A percentile compares a stretch with the other conserved stretches of the same genome.
Conservation (phyloP, 495 filamentous ascomycete genomes). For the Neurospora hispaniola region DNA sequence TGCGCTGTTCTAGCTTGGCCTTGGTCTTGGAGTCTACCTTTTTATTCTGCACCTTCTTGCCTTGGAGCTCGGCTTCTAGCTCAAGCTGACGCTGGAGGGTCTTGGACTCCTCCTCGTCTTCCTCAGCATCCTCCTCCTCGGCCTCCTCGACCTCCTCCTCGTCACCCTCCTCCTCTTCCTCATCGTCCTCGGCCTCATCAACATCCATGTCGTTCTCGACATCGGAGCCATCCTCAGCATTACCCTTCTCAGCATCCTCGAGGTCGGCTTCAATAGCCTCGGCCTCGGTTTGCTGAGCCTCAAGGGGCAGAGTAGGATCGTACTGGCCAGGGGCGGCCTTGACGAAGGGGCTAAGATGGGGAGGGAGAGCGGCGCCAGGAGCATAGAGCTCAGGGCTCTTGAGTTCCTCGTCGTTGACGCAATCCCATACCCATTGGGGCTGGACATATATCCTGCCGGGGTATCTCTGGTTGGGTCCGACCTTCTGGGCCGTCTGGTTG, state of each 20-base stretch:
- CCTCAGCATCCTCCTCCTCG: slow-evolving; percentile 33
- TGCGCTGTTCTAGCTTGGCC: slow-evolving; percentile 48
- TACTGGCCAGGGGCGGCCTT: slow-evolving; percentile 74
- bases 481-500: slow-evolving; percentile 43
- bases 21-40: slow-evolving; percentile 44
- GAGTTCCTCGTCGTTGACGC: slow-evolving; percentile 78
- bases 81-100: slow-evolving; percentile 63
- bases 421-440: slow-evolving; percentile 98
- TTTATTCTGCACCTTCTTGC: slow-evolving; percentile 34
- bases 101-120: slow-evolving; percentile 39
- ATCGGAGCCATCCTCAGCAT: slow-evolving; percentile 23
- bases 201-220: slow-evolving; percentile 35
- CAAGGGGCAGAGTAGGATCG: slow-evolving; percentile 73
- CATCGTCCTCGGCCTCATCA: slow-evolving; percentile 32
- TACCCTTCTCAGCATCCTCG: slow-evolving; percentile 39
- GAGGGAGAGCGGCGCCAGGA: slow-evolving; percentile 79
- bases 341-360: slow-evolving; percentile 94
- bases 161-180: slow-evolving; percentile 33
- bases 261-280: slow-evolving; percentile 58
- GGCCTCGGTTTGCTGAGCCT: slow-evolving; percentile 72
- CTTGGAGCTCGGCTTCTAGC: slow-evolving; percentile 77
- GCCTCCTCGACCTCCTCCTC: slow-evolving; percentile 32
- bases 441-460: slow-evolving; percentile 87
- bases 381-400: slow-evolving; percentile 81
- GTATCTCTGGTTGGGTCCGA: slow-evolving; percentile 52